Base-by-base conservation (phyloP, 139 green algal species). In the Asterochloris sp. region DNA sequence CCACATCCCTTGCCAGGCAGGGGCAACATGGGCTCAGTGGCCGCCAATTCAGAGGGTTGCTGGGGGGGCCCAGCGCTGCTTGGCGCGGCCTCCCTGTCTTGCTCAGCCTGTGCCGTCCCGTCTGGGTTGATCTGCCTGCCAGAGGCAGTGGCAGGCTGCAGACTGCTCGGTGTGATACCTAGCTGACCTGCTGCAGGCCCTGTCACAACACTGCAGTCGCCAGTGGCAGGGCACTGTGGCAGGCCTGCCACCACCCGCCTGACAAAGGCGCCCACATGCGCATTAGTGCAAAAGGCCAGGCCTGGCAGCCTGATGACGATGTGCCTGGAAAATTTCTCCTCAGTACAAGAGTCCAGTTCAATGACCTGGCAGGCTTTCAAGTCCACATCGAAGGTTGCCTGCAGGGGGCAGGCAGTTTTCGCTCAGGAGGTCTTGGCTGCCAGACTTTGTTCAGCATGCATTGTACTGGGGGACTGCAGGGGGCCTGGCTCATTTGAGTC, bases 311-410 rank as follows among this genome's bases (percentile, higher is more conserved):
- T 84, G 17, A 98, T 76, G 13, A 95, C 74, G 26, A 98, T 66
- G 85, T 98, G 95, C 9, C 93, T 84, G 12, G 89, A 95, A 85
- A 95, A 97, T 89, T 98, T 98, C 60, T 87, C 76, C 19, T 84
- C 47, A 8, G 91, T 92, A 64, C 87, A 89, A 10, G 91, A 95
- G 76, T 96, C 92, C 12, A 98, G 86, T 84, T 97, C 93, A 61
- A 95, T 63, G 17, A 96, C 82, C 29, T 62, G 74, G 6, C 12
- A 27, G 15, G 21, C 21, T 11, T 82, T 67, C 13, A 80, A 19
- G 1, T 38, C 66, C 26, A 84, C 62, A 0, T 26, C 28, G 21
- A 87, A 84, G 11, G 64, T 64, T 0, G 47, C 73, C 84, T 82
- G 84, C 47, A 82, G 23, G 78, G 23, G 28, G n/a, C 27, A 24